Evolutionary conservation across 768 basidiomycete genomes (phyloP), one percentile per base, ranked within the genome.

Genomic region (Boletus insuetus): DNA sequence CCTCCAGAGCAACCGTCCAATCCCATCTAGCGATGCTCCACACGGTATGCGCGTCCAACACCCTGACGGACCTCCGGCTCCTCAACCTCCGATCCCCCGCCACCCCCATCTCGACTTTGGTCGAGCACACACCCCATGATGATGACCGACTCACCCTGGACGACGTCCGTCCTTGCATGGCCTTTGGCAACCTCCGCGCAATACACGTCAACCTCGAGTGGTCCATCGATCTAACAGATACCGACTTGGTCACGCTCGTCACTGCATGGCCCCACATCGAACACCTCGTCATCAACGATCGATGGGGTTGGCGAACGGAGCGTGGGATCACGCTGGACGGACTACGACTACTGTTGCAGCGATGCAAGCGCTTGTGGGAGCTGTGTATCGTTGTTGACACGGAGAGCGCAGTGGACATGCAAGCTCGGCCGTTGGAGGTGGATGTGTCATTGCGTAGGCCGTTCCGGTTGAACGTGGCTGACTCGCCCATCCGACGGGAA

Each of bases 361-460:
- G 39, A n/a, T 60, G 50, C 19, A 17, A 8, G n/a, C 8, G 3
- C 3, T 29, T 53, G 24, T 42, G 37, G n/a, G 26, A 20, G 13
- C 34, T 62, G 2, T 55, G 56, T n/a, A 5, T 63, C 4, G 53
- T 41, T 7, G 11, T 62, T 12, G 45, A 59, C 34, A 49, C 22
- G 6, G 49, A 42, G 24, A 22, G 14, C 31, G 20, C 6, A 4
- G 13, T 22, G 11, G 19, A 41, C 12, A 5, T 26, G 31, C 3
- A 40, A 19, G 7, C 12, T 40, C 34, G 13, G 8, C 42, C 22
- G 10, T 35, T 51, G 34, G 32, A 42, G 34, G 42, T 44, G 10
- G 50, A 51, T 16, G 2, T 51, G 24, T 22, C 31, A 6, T 24
- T 12, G 17, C 20, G 50, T 3, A 43, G 35, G 24, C 42, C 12